These are phyloP conservation scores for Fusarium xylarioides DNA, from an alignment of 2,329 filamentous ascomycete genomes.

Conservation along the genomic window DNA sequence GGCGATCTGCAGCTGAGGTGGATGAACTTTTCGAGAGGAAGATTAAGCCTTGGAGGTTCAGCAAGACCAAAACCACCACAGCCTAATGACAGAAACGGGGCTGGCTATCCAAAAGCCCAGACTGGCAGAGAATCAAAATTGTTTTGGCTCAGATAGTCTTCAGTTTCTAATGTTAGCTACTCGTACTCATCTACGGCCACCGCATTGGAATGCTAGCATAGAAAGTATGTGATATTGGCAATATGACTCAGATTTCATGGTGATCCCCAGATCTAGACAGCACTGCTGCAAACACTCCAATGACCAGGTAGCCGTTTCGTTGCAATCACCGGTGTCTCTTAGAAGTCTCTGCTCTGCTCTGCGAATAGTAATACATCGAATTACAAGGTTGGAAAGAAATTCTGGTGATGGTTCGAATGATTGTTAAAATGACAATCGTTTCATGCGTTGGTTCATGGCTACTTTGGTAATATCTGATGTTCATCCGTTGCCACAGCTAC, in stretches of 20 bases:
- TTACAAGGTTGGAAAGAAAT: rapidly evolving
- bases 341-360: not conserved
- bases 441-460: too few relatives aligned
- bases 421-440: not conserved
- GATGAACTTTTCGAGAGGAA: not conserved
- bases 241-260: not conserved
- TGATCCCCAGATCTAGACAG: not conserved
- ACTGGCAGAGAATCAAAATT: not conserved
- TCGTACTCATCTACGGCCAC: not conserved
- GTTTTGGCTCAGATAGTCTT: not conserved
- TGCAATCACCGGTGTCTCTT: rapidly evolving
- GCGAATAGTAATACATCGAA: not conserved
- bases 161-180: not conserved
- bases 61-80: not conserved
- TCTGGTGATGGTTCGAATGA: not conserved
- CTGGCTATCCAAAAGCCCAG: not conserved
- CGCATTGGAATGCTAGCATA: not conserved
- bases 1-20: not conserved
- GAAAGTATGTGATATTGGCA: not conserved
- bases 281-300: not conserved
- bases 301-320: not conserved
- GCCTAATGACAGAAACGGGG: not conserved
- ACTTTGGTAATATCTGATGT: too few relatives aligned
- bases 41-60: not conserved
- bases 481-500: not conserved